Conservation (phyloP, 2,329 filamentous ascomycete species). For the Monilinia fructigena region DNA sequence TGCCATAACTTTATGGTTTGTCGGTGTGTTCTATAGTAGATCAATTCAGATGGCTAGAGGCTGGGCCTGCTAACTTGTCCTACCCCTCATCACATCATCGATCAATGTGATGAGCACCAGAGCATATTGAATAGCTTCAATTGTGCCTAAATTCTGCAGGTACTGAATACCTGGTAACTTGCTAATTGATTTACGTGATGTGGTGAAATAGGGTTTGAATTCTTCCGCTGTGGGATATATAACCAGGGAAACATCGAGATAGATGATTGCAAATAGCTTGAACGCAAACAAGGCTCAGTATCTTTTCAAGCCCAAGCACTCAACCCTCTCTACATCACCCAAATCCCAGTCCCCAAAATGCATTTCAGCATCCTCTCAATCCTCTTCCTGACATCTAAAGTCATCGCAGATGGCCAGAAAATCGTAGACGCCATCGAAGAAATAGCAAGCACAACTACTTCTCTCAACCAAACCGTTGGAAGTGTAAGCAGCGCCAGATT, state of each 20-base stretch:
- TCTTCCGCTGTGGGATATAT: not conserved
- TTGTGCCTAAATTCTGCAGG: not conserved
- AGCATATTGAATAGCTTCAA: too few relatives aligned
- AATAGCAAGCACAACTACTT: slow-evolving; percentile 29
- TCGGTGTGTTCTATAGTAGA: too few relatives aligned
- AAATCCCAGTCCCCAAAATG: slow-evolving; percentile 22
- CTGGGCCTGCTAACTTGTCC: not conserved
- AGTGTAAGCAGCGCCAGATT: not conserved
- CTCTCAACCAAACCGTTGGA: slow-evolving; percentile 30
- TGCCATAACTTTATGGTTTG: not conserved
- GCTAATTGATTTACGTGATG: not conserved
- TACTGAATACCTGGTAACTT: not conserved
- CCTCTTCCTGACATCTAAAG: slow-evolving; percentile 27
- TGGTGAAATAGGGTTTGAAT: not conserved
- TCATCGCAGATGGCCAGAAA: slow-evolving; percentile 31
- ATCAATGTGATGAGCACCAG: not conserved
- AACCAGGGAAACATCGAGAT: not conserved
- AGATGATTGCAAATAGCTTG: not conserved
- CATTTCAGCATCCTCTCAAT: slow-evolving; percentile 26
- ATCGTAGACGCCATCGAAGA: slow-evolving; percentile 31
- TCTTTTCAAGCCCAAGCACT: too few relatives aligned
- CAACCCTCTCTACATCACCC: not conserved
- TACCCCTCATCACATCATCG: slow-evolving; percentile 4
- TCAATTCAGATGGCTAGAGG: not conserved
- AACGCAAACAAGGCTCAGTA: too few relatives aligned